Evolutionary conservation across 2,329 filamentous ascomycete species (phyloP), one percentile per base, ranked within the genome.

Genomic region (Colletotrichum abscissum): DNA sequence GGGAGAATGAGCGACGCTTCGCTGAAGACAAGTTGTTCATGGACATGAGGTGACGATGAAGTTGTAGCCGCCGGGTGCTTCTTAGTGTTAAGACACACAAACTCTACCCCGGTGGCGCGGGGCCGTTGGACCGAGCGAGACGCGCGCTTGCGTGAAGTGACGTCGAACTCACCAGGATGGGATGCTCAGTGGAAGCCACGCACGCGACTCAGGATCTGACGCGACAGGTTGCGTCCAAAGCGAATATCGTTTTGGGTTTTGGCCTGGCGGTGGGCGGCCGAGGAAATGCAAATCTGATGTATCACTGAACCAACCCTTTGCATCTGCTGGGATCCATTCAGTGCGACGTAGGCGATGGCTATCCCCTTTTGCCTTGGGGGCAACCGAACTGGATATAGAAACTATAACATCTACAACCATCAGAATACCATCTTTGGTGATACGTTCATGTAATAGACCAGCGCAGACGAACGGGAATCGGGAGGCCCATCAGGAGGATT

Each of bases 71-170:
- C 52, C 28, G 14, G 67, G 26, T 33, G 63, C 16, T n/a, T 38
- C 12, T n/a, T 22, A 24, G 5, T 8, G 22, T 42, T 55, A 33
- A 46, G 30, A 52, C 3, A n/a, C 19, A n/a, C 4, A 42, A 49
- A 22, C 19, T 49, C 8, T 49, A 49, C 42, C 3, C 19, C 8
- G 19, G 42, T 49, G 42, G 19, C 8, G 8, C 28, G 14, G 22
- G 26, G 24, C 12, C 5, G 30, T 24, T 54, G 42, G 59, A 52
- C 12, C 22, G 38, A 54, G 56, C 24, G 46, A 55, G n/a, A 33
- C 55, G 68, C 68, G 68, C 68, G 55, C 42, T 24, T 66, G 35
- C 28, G 16, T 8, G 54, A 22, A 24, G 38, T 59, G 38, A n/a
- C 16, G 38, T 28, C 62, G 28, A 46, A 7, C 42, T 63, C 14